Evolutionary conservation across 1,284 basidiomycete genomes (phyloP), one percentile per base, ranked within the genome.

Genomic region (Sanghuangporus sanghuang): DNA sequence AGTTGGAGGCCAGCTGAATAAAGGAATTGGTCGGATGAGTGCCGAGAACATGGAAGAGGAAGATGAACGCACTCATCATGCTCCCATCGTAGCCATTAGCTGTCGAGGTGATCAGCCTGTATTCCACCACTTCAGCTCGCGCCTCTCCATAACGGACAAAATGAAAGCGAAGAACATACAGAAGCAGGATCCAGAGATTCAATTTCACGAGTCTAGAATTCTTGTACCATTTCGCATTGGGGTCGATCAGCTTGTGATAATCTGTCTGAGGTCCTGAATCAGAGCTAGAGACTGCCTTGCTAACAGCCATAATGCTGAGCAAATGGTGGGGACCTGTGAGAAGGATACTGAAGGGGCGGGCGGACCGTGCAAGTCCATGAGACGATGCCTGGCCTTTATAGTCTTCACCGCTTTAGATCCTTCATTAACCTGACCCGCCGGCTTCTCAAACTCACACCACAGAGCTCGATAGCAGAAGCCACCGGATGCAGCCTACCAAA

Each of bases 1-100:
- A 74, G 74, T 64, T 79, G 77, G 42, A 79, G 69, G 52, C 77
- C 77, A 63, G 78, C 74, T 78, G 42, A 5, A 39, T 11, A 2
- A 35, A 1, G 21, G 21, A 23, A 35, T 11, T 49, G 6, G 23
- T 27, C 48, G 23, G 39, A 48, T 53, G 39, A 55, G 53, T 5
- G 39, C 21, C 18, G 27, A 35, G 18, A 55, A 11, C n/a, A 12
- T n/a, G 38, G 27, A 44, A 12, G 18, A 36, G 38, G 12, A 36
- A 16, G 14, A 18, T 9, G n/a, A 42, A 64, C 68, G 6, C 58
- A 72, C 71, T 72, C 71, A 72, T 72, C 71, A 72, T 71, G 61
- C 70, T 71, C 66, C 71, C 69, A 50, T 72, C 70, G 35, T 70
- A 72, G 4, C 71, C 71, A 62, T 71, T 64, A 67, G 75, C 75